Conservation (phyloP, 257 asterid genomes). For the Solanum chiquidenum region DNA sequence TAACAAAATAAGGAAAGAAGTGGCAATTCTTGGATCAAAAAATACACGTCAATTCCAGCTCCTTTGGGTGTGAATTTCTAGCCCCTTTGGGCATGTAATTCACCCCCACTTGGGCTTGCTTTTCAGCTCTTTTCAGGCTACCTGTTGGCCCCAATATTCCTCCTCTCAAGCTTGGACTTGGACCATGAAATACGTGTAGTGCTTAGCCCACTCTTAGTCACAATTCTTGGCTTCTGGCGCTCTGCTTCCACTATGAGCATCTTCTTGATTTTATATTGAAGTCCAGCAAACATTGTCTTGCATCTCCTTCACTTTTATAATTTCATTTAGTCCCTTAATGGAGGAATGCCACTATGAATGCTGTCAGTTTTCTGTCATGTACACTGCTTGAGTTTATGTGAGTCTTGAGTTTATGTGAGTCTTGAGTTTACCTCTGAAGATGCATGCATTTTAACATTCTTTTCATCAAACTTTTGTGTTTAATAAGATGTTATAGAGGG, state of each 20-base stretch:
- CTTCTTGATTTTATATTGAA: background rate
- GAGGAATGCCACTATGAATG: background rate
- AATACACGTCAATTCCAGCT: background rate
- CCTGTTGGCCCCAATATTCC: background rate
- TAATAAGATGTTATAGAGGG: background rate
- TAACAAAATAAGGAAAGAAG: background rate
- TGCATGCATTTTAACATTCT: background rate
- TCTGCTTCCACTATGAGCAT: background rate
- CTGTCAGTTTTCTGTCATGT: background rate
- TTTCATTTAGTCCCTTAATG: background rate
- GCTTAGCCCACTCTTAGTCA: background rate
- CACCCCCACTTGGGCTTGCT: background rate
- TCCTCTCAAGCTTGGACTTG: background rate
- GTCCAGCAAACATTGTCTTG: background rate
- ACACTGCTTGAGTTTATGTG: background rate
- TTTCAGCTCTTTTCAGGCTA: background rate
- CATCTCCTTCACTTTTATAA: background rate
- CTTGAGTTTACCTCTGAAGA: background rate
- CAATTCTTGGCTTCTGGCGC: background rate
- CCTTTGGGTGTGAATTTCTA: background rate
- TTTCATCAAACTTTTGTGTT: background rate
- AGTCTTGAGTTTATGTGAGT: background rate
- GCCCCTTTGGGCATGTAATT: background rate
- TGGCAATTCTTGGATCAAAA: background rate
- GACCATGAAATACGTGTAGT: background rate